These are phyloP conservation scores for Stentor coeruleus DNA, from an alignment of 73 alveolate species.

Conservation along the genomic window DNA sequence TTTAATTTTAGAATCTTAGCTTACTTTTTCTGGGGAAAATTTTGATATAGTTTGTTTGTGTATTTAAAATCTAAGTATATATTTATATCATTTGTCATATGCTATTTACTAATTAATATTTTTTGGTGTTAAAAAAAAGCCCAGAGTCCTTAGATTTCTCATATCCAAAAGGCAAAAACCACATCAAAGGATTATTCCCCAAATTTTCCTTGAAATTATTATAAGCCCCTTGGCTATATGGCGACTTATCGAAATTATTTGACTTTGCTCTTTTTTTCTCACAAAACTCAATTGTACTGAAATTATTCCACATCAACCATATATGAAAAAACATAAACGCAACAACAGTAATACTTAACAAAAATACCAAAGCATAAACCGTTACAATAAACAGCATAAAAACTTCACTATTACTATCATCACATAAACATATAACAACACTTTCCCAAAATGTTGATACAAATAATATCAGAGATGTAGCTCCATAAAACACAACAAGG, in stretches of 20 bases:
- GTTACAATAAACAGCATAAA: conserved; percentile 18
- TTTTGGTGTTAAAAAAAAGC: no score
- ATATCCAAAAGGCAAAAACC: conserved; percentile 27
- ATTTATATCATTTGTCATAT: no score
- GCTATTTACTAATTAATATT: no score
- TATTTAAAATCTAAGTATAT: no score
- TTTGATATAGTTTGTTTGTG: no score
- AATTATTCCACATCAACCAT: conserved; percentile 34
- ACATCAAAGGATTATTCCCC: conserved; percentile 17
- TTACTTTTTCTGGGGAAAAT: no score
- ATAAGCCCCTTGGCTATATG: conserved; percentile 17
- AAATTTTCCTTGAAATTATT: conserved; percentile 27
- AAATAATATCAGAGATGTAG: conserved; percentile 6
- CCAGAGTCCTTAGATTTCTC: background rate
- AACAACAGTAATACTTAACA: conserved; percentile 30
- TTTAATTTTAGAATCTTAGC: no score
- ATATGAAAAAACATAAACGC: conserved; percentile 54
- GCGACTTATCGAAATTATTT: conserved; percentile 9
- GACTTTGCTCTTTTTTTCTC: conserved; percentile 38
- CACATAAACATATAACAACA: background rate
- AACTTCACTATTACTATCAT: conserved; percentile 29
- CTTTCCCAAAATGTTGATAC: conserved; percentile 37
- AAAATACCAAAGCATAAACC: conserved; percentile 29
- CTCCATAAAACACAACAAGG: conserved; percentile 20
- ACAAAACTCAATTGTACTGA: conserved; percentile 62